phyloP scores from a whole-genome alignment of 257 asterid genomes.

The Solanum ossicruentum region DNA sequence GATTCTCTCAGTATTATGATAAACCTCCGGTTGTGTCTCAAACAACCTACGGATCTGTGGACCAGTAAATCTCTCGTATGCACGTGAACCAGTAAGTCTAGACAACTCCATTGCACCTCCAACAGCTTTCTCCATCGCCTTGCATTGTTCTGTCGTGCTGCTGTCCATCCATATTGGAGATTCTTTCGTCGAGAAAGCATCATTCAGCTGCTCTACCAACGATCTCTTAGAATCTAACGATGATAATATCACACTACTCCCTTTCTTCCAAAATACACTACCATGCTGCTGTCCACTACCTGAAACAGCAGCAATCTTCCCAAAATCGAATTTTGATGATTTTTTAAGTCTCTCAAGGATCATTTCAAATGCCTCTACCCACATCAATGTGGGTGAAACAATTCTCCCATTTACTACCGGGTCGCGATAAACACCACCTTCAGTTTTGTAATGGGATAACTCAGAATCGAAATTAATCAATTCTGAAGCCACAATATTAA shows the following conservation, averaged over 20 bases:
- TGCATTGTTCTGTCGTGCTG: constrained; percentile 77
- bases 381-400: constrained; percentile 87
- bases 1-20: constrained; percentile 62
- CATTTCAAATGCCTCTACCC: constrained; percentile 92
- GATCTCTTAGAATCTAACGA: constrained; percentile 41
- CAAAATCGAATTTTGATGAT: constrained; percentile 40
- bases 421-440: constrained; percentile 84
- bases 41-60: constrained; percentile 76
- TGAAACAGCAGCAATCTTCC: constrained; percentile 64
- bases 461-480: constrained; percentile 72
- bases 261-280: constrained; percentile 91
- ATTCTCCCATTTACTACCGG: constrained; percentile 50
- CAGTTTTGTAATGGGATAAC: constrained; percentile 72
- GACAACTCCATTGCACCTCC: constrained; percentile 88
- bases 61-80: constrained; percentile 78
- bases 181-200: constrained; percentile 64
- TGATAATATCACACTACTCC: constrained; percentile 35
- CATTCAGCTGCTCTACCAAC: constrained; percentile 48
- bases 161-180: constrained; percentile 98
- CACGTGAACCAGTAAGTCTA: constrained; percentile 76
- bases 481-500: constrained; percentile 58
- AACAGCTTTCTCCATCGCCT: constrained; percentile 61
- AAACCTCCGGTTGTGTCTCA: constrained; percentile 61
- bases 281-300: constrained; percentile 99
- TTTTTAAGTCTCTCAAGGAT: constrained; percentile 51